These are phyloP conservation scores for Didymella glomerata DNA, from an alignment of 2,329 filamentous ascomycete genomes.

Conservation along the genomic window DNA sequence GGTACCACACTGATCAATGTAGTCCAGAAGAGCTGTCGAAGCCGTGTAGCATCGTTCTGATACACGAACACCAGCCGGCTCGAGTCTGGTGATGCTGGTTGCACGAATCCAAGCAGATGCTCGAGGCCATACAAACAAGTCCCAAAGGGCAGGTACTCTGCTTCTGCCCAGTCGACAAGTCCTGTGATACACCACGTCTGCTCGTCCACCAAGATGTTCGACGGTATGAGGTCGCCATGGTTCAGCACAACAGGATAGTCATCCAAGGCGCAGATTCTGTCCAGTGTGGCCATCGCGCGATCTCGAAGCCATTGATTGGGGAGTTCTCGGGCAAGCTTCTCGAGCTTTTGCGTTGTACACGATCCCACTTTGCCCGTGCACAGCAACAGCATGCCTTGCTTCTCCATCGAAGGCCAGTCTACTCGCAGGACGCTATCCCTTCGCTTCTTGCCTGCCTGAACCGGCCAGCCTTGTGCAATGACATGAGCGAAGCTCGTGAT, in stretches of 20 bases:
- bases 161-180: constrained; percentile 71
- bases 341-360: constrained; percentile 37
- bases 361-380: constrained; percentile 45
- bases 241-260: constrained; percentile 64
- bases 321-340: constrained; percentile 33
- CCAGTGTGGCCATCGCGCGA: constrained; percentile 28
- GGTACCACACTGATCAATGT: constrained; percentile 50
- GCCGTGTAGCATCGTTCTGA: constrained; percentile 52
- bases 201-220: constrained; percentile 64
- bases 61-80: constrained; percentile 48
- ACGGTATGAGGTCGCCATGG: constrained; percentile 67
- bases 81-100: constrained; percentile 10
- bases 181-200: constrained; percentile 59
- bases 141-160: constrained; percentile 68
- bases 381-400: constrained; percentile 20
- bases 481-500: constrained; percentile 41
- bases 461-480: constrained; percentile 38
- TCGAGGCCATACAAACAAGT: constrained; percentile 68
- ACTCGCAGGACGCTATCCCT: constrained; percentile 20
- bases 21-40: constrained; percentile 63
- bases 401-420: constrained; percentile 32
- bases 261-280: constrained; percentile 56
- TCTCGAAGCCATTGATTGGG: constrained; percentile 33
- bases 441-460: background rate
- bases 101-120: constrained; percentile 63